phyloP scores from a whole-genome alignment of 176 grass and related monocot species.

The Poa annua region DNA sequence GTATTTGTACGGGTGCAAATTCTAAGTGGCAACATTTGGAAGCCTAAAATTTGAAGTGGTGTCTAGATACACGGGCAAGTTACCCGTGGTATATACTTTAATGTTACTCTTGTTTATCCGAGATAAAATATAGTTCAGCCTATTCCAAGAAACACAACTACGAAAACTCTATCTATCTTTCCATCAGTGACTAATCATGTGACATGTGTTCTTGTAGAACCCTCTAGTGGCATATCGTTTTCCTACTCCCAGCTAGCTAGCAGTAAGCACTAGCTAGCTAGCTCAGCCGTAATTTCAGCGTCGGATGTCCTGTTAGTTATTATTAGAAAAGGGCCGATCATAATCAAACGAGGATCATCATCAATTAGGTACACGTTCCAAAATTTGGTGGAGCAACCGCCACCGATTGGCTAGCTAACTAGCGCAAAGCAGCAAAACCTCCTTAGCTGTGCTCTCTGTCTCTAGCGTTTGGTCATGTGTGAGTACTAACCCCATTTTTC shows the following conservation, averaged over 20 bases:
- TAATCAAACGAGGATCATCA: neutral
- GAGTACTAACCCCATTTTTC: slow-evolving; percentile 4
- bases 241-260: neutral
- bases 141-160: neutral
- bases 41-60: neutral
- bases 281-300: slow-evolving; percentile 6
- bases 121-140: no score
- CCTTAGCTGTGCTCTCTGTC: slow-evolving; percentile 33
- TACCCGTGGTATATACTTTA: neutral
- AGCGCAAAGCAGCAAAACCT: slow-evolving; percentile 16
- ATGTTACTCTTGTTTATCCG: neutral
- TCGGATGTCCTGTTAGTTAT: neutral
- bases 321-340: neutral
- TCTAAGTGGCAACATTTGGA: neutral
- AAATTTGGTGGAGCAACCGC: slow-evolving; percentile 54
- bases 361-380: slow-evolving; percentile 43
- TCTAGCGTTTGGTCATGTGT: slow-evolving; percentile 34
- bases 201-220: neutral
- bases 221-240: neutral
- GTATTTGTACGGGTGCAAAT: neutral
- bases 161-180: neutral
- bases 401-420: slow-evolving; percentile 46
- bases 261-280: neutral
- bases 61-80: neutral
- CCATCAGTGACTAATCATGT: neutral